These are phyloP conservation scores for Botryotinia globosa DNA, from an alignment of 2,329 filamentous ascomycete species.

Conservation along the genomic window DNA sequence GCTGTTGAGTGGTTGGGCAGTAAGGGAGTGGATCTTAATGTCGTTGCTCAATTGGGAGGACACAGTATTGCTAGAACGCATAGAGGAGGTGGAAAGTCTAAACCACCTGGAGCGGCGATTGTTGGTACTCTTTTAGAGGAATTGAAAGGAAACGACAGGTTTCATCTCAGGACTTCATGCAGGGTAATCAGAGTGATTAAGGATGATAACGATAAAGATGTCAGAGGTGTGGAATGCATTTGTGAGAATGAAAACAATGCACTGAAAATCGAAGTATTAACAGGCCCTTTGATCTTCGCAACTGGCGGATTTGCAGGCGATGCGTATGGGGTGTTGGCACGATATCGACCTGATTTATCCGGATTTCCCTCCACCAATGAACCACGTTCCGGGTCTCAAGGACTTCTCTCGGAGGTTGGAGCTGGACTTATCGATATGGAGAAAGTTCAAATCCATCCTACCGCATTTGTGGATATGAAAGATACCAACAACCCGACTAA, in stretches of 20 bases:
- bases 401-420: conserved; percentile 42
- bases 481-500: conserved; percentile 49
- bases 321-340: conserved; percentile 52
- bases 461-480: conserved; percentile 58
- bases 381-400: conserved; percentile 52
- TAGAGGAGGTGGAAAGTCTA: conserved; percentile 50
- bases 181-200: conserved; percentile 52
- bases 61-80: conserved; percentile 57
- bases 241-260: conserved; percentile 28
- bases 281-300: conserved; percentile 58
- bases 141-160: conserved; percentile 49
- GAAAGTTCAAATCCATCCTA: conserved; percentile 61
- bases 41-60: conserved; percentile 58
- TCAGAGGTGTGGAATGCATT: conserved; percentile 53
- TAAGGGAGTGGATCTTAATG: conserved; percentile 56
- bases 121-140: conserved; percentile 52
- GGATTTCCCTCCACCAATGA: conserved; percentile 64
- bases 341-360: conserved; percentile 57
- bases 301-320: conserved; percentile 63
- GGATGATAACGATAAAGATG: conserved; percentile 32
- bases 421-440: conserved; percentile 47
- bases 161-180: conserved; percentile 51
- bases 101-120: conserved; percentile 58
- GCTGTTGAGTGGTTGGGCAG: conserved; percentile 57
- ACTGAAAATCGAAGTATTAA: conserved; percentile 38